Base-by-base conservation (phyloP, 352 stramenopile species). In the Sclerospora graminicola region DNA sequence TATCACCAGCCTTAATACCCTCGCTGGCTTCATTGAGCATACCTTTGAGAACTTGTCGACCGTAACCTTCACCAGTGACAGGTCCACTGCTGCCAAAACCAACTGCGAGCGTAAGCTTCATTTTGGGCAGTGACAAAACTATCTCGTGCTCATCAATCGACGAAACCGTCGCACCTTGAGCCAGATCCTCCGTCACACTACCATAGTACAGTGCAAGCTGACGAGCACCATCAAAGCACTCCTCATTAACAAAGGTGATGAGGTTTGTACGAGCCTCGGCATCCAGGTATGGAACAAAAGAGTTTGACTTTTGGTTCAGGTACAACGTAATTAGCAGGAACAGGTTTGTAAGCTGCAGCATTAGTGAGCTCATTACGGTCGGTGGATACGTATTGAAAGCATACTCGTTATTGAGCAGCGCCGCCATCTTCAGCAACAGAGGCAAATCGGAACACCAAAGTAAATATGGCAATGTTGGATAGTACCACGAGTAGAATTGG, bases 401-500 rank as follows among this genome's bases (percentile, higher is more conserved):
- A 42, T 79, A 90, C 54, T 96, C 85, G 47, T 82, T 82, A 13
- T 79, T 69, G 20, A 87, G 51, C 13, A 94, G 47, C 24, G 79
- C 82, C 46, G 96, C 88, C 56, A 81, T 65, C 46, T 82, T 82
- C 43, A 96, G 73, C 10, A 89, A 51, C 28, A 89, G 39, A 15
- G 85, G 81, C 24, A 96, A 54, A 42, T 88, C 75, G 9, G 82
- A 89, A 51, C 89, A 83, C 83, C 83, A 98, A 5, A 97, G 57
- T 51, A 98, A 45, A 46, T 97, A 96, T 11, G 95, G 92, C 24
- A 99, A 51, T 18, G 93, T 93, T 45, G 95, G 80, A 60, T 96
- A 98, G 67, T 98, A 99, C 91, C 91, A 97, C 19, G 71, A 67
- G 60, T 96, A 97, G 54, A 98, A 98, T 70, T 99, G 96, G 72